Conservation (phyloP, 2,329 filamentous ascomycete genomes). For the Xylaria sp. region DNA sequence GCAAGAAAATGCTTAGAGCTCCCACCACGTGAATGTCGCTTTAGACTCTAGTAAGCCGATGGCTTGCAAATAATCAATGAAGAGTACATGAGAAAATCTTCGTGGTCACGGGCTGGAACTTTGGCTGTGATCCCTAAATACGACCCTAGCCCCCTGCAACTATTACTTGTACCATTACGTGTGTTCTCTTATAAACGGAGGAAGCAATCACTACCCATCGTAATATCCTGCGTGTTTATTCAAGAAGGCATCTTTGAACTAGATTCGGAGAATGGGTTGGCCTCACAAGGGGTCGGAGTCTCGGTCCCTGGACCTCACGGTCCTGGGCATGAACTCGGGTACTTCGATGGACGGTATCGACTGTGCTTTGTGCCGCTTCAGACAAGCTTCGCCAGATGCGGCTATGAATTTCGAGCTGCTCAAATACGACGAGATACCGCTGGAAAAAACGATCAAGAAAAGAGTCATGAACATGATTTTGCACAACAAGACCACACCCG, state of each 20-base stretch:
- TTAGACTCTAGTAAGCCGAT: neutral
- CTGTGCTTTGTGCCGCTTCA: slow-evolving; percentile 67
- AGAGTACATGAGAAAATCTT: neutral
- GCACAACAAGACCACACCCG: slow-evolving; percentile 63
- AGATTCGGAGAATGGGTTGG: slow-evolving; percentile 18
- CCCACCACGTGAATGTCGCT: neutral
- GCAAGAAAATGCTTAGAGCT: neutral
- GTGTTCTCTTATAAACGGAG: slow-evolving; percentile 2
- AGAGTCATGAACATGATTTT: slow-evolving; percentile 68
- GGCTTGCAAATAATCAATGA: slow-evolving; percentile 41
- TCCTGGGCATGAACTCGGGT: slow-evolving; percentile 66
- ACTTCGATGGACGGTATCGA: slow-evolving; percentile 69
- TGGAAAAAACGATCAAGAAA: slow-evolving; percentile 65
- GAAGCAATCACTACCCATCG: neutral
- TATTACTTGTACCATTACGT: neutral
- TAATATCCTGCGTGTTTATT: neutral
- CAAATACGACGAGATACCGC: slow-evolving; percentile 66
- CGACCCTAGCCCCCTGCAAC: neutral
- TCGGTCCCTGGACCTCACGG: slow-evolving; percentile 59
- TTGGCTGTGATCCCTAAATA: slow-evolving; percentile 9
- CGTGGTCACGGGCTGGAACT: neutral
- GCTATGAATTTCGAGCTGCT: slow-evolving; percentile 68
- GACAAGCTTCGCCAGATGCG: slow-evolving; percentile 61
- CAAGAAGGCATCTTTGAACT: neutral
- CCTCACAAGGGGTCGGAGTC: neutral